Conservation (phyloP, 768 basidiomycete species). For the Amanita rubescens region DNA sequence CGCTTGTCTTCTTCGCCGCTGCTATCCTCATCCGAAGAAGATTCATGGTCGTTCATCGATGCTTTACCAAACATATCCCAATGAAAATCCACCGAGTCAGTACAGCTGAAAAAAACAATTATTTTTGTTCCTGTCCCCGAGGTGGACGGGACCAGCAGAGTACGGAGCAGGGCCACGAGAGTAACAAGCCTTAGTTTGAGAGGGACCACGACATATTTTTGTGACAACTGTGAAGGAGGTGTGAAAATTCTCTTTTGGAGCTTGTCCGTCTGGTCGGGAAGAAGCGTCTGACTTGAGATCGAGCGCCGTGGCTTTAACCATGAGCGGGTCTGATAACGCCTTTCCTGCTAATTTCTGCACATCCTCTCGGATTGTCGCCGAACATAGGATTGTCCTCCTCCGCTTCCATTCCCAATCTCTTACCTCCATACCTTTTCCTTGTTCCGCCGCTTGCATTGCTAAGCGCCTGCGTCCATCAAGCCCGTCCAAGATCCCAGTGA, state of each 20-base stretch:
- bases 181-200: constrained; percentile 92
- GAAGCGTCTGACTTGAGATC: constrained; percentile 13
- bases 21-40: constrained; percentile 19
- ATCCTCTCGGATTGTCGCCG: constrained; percentile 92
- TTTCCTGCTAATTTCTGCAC: constrained; percentile 90
- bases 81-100: constrained; percentile 96
- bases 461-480: constrained; percentile 78
- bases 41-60: constrained; percentile 44
- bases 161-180: constrained; percentile 78
- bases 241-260: constrained; percentile 61
- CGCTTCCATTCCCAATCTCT: constrained; percentile 83
- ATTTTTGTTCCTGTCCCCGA: constrained; percentile 56
- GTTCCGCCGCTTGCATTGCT: constrained; percentile 58
- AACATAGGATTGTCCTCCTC: constrained; percentile 87
- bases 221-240: constrained; percentile 87
- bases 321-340: constrained; percentile 67
- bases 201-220: constrained; percentile 86
- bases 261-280: constrained; percentile 8
- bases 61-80: constrained; percentile 78
- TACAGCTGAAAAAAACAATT: constrained; percentile 95
- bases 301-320: constrained; percentile 68
- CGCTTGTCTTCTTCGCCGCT: constrained; percentile 18
- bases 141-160: constrained; percentile 59
- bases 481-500: constrained; percentile 81
- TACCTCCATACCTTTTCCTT: constrained; percentile 63